A percentile compares a stretch with the other conserved stretches of the same genome.
These are phyloP conservation scores for Zasmidium citrigriseum DNA, from an alignment of 2,329 filamentous ascomycete genomes.

Conservation along the genomic window DNA sequence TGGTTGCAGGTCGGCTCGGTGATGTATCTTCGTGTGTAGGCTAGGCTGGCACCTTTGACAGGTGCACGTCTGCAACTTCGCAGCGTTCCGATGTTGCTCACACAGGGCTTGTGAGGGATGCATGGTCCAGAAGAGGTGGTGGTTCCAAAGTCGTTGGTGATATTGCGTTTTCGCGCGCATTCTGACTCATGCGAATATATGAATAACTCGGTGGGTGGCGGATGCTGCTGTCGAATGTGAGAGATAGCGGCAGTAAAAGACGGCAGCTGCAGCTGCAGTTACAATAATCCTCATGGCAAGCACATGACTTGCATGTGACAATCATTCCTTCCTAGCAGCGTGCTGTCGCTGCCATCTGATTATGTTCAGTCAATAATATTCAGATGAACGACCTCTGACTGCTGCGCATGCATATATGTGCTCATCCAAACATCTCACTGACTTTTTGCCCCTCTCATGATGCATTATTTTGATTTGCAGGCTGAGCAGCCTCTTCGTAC, in stretches of 20 bases:
- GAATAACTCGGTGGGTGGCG: too few species aligned
- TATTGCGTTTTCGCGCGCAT: too few species aligned
- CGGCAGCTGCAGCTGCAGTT: neutral
- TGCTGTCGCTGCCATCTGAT: neutral
- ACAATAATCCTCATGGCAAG: neutral
- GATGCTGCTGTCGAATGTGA: neutral
- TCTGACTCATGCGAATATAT: too few species aligned
- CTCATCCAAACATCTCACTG: conserved; percentile 4
- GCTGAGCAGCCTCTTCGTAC: conserved; percentile 19
- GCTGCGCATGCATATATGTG: too few species aligned
- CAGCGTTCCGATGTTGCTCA: neutral
- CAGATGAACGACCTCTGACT: too few species aligned
- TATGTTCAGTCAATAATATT: neutral
- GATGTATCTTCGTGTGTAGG: neutral
- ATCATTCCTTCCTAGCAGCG: neutral
- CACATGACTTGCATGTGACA: neutral
- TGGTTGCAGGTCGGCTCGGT: neutral
- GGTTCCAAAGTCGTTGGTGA: too few species aligned
- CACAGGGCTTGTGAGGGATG: neutral
- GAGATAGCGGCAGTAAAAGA: neutral
- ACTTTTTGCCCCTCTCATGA: too few species aligned
- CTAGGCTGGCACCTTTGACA: neutral
- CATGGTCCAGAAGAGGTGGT: too few species aligned
- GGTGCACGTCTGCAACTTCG: neutral
- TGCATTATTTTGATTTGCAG: too few species aligned